These are phyloP conservation scores for Ambispora gerdemannii DNA, from an alignment of 192 early-diverging fungal genomes.

Conservation along the genomic window DNA sequence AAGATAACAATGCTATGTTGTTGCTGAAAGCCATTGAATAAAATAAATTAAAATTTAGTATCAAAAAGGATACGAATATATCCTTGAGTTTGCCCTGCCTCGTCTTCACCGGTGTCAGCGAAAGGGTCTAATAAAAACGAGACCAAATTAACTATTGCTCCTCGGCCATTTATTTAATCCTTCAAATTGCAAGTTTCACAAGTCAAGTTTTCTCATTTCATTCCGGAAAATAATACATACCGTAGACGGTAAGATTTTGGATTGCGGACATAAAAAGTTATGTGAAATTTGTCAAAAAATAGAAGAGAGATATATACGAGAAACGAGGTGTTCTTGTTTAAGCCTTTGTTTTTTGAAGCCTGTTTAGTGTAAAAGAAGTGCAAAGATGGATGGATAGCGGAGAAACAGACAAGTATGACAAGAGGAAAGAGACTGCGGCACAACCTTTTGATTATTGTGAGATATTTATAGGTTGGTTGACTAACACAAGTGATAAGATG, in stretches of 20 bases:
- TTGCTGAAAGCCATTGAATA: not conserved
- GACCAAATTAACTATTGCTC: slow-evolving; percentile 5
- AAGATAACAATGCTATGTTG: slow-evolving; percentile 1
- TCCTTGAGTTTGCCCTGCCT: slow-evolving; percentile 40
- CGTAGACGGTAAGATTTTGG: slow-evolving; percentile 47
- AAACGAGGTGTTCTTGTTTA: no score
- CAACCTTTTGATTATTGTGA: no score
- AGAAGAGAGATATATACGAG: no score
- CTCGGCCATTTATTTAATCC: no score
- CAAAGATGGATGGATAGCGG: no score
- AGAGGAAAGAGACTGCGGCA: no score
- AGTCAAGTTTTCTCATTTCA: not conserved
- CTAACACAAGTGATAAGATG: no score
- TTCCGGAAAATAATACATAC: slow-evolving; percentile 24
- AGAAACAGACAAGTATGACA: no score
- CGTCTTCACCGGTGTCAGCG: slow-evolving; percentile 46
- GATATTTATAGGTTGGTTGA: no score
- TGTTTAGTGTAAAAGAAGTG: no score
- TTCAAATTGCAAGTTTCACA: not conserved
- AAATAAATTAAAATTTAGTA: not conserved
- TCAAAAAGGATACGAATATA: slow-evolving; percentile 45
- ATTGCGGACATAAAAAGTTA: slow-evolving; percentile 48
- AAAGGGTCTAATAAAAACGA: slow-evolving; percentile 41
- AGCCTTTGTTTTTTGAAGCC: no score
- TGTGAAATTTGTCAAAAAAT: no score